Conservation (phyloP, 2,329 filamentous ascomycete genomes). For the Talaromyces islandicus region DNA sequence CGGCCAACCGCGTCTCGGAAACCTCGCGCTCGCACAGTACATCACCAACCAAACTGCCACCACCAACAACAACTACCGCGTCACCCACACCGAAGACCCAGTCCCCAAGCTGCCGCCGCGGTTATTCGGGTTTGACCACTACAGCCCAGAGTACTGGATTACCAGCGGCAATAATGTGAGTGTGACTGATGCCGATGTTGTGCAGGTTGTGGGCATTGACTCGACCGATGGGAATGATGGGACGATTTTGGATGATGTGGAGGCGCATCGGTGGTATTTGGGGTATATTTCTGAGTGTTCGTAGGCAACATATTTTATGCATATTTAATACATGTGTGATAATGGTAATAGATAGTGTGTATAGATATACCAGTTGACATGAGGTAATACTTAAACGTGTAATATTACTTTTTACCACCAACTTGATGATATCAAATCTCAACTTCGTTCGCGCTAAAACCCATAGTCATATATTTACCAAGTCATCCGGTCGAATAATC, state of each 20-base stretch:
- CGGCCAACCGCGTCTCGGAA: constrained; percentile 38
- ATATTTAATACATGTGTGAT: background rate
- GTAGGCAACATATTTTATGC: background rate
- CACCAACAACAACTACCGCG: constrained; percentile 27
- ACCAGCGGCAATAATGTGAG: constrained; percentile 22
- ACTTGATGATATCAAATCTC: background rate
- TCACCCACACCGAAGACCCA: constrained; percentile 33
- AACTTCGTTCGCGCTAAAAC: background rate
- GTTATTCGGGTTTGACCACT: constrained; percentile 26
- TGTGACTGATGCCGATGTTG: constrained; percentile 26
- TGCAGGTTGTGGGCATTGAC: constrained; percentile 26
- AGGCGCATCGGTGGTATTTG: constrained; percentile 30
- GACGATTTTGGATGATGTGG: constrained; percentile 13
- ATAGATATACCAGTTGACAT: background rate
- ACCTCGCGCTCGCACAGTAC: constrained; percentile 29
- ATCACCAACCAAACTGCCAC: constrained; percentile 28
- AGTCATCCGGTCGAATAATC: background rate
- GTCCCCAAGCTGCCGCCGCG: constrained; percentile 34
- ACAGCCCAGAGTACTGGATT: constrained; percentile 39
- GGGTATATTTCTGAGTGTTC: constrained; percentile 7
- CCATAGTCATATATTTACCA: background rate
- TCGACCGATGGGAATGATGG: constrained; percentile 31
- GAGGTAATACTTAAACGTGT: too few species aligned
- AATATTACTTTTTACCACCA: too few species aligned
- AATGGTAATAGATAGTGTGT: background rate